Evolutionary conservation across 495 filamentous ascomycete genomes (phyloP), one percentile per base, ranked within the genome.

Genomic region (Penicillium salamii): DNA sequence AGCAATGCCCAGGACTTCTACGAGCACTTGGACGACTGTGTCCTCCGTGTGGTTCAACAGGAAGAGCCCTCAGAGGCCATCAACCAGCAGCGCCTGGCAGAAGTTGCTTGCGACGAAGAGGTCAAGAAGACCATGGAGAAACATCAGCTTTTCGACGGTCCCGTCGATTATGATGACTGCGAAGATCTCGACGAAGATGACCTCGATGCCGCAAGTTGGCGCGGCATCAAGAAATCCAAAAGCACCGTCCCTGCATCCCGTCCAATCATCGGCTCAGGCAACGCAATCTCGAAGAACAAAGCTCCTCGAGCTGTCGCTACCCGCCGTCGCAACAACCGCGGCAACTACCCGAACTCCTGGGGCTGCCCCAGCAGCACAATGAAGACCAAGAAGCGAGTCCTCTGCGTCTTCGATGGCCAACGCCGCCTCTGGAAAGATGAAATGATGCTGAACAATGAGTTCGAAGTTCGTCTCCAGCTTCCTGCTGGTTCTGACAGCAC

Each of bases 21-120:
- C 68, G 93, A 99, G 77, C 93, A 99, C 80, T 71, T 99, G 57
- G 93, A 99, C 65, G 93, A 99, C 77, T 99, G 93, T 68, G 95
- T 99, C 47, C 80, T 97, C 47, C 89, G 91, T 58, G 92, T 97
- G 46, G 95, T 99, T 31, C 95, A 97, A 65, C 91, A 96, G 70
- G 89, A 95, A 63, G 93, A 97, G 62, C 95, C 95, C 5, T 88
- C 88, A 46, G 95, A 97, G 72, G 89, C 88, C 31, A 93, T 95
- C 78, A 99, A 97, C 71, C 89, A 96, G 53, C 76, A 85, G 64
- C 81, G 86, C 14, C 79, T 99, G 21, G 82, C 78, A 12, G 90
- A 91, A 57, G 86, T 96, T 11, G 87, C 88, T 36, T 75, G 89
- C 31, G 92, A 98, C 62, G 79, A 85, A 43, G 83, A 85, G 12